Conservation (phyloP, 768 basidiomycete species). For the Pisolithus albus region DNA sequence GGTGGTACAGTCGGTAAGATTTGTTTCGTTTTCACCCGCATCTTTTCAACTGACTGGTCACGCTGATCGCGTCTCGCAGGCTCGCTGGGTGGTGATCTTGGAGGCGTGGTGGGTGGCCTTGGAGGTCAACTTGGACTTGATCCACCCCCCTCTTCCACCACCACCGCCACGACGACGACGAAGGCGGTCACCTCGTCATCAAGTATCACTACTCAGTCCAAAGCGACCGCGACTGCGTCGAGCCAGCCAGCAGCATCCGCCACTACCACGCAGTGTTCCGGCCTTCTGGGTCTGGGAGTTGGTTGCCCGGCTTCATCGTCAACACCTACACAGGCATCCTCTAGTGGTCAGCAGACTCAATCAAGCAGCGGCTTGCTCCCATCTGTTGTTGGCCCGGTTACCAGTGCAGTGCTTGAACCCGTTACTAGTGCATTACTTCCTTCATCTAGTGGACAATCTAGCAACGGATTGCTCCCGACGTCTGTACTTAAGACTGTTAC, state of each 20-base stretch:
- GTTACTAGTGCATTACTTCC: not conserved
- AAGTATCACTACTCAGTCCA: not conserved
- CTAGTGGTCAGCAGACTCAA: not conserved
- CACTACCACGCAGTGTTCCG: no score
- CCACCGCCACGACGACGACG: not conserved
- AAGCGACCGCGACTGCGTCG: not conserved
- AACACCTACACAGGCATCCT: no score
- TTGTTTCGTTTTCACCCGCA: not conserved
- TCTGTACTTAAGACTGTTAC: no score
- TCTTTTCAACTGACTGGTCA: not conserved
- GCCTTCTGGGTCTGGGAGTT: conserved; percentile 15
- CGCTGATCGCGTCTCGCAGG: conserved; percentile 3
- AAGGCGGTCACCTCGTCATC: not conserved
- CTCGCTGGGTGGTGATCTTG: conserved; percentile 3
- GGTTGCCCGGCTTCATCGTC: conserved; percentile 8
- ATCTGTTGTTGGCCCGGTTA: no score
- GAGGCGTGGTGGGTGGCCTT: not conserved
- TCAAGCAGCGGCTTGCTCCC: not conserved
- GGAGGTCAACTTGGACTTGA: conserved; percentile 2
- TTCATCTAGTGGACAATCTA: no score
- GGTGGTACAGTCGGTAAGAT: conserved; percentile 14
- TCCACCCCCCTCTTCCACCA: not conserved
- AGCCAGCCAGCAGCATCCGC: no score
- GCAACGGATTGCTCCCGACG: no score
- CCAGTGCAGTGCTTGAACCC: not conserved